phyloP scores from a whole-genome alignment of 257 asterid genomes.

The Salvia splendens region DNA sequence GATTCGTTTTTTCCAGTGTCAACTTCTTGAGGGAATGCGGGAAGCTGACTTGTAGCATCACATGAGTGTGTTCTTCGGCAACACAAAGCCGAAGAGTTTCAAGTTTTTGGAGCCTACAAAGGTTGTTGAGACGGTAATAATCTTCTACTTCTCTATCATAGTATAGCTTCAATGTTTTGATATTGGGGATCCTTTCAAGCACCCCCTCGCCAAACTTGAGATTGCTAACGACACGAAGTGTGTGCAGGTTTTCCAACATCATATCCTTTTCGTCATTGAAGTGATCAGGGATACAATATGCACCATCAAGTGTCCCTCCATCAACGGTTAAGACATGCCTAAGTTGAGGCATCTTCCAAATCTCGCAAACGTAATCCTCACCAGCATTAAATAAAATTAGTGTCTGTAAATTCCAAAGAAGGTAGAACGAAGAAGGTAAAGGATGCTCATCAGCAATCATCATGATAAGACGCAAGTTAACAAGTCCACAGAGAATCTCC shows the following conservation, averaged over 20 bases:
- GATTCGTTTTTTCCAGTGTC: not conserved
- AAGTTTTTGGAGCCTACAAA: not conserved
- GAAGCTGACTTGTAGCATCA: not conserved
- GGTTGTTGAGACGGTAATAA: not conserved
- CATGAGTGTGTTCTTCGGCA: not conserved
- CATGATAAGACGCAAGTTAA: not conserved
- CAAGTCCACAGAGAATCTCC: not conserved
- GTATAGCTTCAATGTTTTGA: not conserved
- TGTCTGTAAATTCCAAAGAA: not conserved
- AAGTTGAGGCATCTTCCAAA: slow-evolving; percentile 1
- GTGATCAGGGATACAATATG: not conserved
- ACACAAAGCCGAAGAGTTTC: not conserved
- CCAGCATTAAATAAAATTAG: not conserved
- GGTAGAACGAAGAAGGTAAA: not conserved
- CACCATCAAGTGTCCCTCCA: not conserved
- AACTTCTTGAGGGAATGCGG: not conserved
- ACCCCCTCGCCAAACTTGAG: not conserved
- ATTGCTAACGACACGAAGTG: not conserved
- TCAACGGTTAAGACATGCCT: not conserved
- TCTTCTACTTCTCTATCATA: not conserved
- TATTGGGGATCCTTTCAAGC: not conserved
- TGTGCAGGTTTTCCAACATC: not conserved
- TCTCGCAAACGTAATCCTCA: not conserved
- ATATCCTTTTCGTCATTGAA: not conserved
- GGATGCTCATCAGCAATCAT: not conserved